Evolutionary conservation across 192 early-diverging fungal species (phyloP).

Genomic region (Coemansia sp.): DNA sequence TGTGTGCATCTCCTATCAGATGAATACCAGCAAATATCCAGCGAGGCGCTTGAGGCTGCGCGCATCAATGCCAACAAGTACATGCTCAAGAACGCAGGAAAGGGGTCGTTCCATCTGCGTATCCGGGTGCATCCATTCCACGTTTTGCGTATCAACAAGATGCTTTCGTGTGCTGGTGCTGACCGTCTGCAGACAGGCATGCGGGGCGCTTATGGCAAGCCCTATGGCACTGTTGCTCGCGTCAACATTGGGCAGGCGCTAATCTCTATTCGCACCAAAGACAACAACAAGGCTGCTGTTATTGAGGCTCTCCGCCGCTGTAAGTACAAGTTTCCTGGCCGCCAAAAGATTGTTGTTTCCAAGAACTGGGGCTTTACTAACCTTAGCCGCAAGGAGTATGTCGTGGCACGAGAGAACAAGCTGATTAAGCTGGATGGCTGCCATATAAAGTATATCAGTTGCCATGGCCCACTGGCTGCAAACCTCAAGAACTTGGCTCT

Average conservation of each 20-base stretch:
- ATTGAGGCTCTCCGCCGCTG: conserved; percentile 89
- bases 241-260: conserved; percentile 98
- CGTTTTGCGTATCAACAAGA: conserved; percentile 99
- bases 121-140: conserved; percentile 99
- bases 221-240: conserved; percentile 91
- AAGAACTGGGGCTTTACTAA: conserved; percentile 99
- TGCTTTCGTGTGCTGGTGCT: conserved; percentile 99
- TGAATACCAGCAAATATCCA: conserved; percentile 98
- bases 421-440: conserved; percentile 88
- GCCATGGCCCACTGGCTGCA: conserved; percentile 71
- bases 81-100: conserved; percentile 93
- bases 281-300: conserved; percentile 88
- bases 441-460: conserved; percentile 86
- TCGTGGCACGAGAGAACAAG: conserved; percentile 70
- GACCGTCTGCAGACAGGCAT: conserved; percentile 99
- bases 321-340: conserved; percentile 99
- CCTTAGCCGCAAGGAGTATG: conserved; percentile 88
- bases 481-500: conserved; percentile 44
- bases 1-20: conserved; percentile 95
- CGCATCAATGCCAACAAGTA: conserved; percentile 99
- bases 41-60: conserved; percentile 97
- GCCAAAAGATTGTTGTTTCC: conserved; percentile 98
- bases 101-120: conserved; percentile 99
- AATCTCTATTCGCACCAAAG: conserved; percentile 94
- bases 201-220: conserved; percentile 99